Evolutionary conservation across 1,139 yeast species (phyloP).

Genomic region (Debaryomycetaceae sp.): DNA sequence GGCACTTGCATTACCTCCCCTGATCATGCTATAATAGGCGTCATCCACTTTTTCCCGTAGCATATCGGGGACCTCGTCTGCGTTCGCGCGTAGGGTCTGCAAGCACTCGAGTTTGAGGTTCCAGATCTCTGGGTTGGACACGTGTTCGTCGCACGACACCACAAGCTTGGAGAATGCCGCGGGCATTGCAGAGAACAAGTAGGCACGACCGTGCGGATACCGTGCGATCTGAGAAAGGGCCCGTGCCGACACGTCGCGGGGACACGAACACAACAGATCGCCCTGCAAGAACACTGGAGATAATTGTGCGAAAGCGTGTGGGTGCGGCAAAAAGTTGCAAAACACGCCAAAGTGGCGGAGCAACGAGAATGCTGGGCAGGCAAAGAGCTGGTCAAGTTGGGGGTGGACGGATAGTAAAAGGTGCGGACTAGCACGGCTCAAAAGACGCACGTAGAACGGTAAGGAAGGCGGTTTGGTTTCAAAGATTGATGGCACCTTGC

Average conservation of each 20-base stretch:
- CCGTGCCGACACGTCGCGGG: background rate
- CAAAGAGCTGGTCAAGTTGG: conserved; percentile 6
- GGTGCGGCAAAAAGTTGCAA: conserved; percentile 15
- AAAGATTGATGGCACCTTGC: conserved; percentile 3
- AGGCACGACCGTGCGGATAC: background rate
- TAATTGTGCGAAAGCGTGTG: conserved; percentile 11
- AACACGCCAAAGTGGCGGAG: conserved; percentile 18
- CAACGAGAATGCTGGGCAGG: conserved; percentile 11
- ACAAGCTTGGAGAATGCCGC: background rate
- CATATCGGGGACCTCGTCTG: background rate
- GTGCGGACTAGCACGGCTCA: conserved; percentile 15
- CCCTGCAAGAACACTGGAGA: conserved; percentile 8
- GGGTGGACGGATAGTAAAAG: conserved; percentile 6
- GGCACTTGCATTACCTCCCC: background rate
- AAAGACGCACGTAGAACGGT: no score
- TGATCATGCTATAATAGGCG: background rate
- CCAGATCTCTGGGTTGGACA: background rate
- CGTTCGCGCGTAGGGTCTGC: background rate
- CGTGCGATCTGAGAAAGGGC: background rate
- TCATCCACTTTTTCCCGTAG: background rate
- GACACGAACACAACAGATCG: background rate
- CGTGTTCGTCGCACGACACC: background rate
- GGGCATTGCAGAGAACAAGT: background rate
- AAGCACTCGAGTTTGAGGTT: background rate
- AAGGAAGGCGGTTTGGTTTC: no score